Conservation (phyloP, 352 stramenopile genomes). For the Phytophthora constricta region DNA sequence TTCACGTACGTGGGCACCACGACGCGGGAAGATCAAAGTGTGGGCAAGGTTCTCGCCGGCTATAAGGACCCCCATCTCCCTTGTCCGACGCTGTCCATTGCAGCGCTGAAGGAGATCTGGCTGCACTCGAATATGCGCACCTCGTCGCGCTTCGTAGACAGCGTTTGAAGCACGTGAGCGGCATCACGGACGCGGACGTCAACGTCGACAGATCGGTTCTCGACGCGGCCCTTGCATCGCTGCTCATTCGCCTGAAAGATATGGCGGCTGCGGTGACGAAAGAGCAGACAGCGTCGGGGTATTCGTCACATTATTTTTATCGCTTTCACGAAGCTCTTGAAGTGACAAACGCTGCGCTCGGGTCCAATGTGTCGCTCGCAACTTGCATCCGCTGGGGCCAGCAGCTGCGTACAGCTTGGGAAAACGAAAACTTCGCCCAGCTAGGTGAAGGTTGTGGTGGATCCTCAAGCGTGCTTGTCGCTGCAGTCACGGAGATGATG, state of each 20-base stretch:
- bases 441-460: background rate
- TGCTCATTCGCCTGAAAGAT: background rate
- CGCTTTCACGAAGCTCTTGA: background rate
- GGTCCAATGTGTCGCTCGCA: background rate
- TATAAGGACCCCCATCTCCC: background rate
- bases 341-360: background rate
- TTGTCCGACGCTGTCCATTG: background rate
- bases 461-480: background rate
- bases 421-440: background rate
- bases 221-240: background rate
- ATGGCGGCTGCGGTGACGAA: background rate
- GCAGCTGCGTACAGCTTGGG: background rate
- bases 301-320: slow-evolving; percentile 1
- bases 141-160: background rate
- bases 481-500: background rate
- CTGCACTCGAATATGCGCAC: background rate
- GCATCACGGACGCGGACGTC: too few relatives aligned
- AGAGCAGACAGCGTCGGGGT: background rate
- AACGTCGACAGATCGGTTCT: too few relatives aligned
- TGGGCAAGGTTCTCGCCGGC: too few relatives aligned
- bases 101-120: background rate
- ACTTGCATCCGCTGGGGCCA: background rate
- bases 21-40: too few relatives aligned
- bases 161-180: background rate
- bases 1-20: too few relatives aligned